phyloP scores from a whole-genome alignment of 495 filamentous ascomycete genomes.

The Pseudomonodictys pantanalensis region DNA sequence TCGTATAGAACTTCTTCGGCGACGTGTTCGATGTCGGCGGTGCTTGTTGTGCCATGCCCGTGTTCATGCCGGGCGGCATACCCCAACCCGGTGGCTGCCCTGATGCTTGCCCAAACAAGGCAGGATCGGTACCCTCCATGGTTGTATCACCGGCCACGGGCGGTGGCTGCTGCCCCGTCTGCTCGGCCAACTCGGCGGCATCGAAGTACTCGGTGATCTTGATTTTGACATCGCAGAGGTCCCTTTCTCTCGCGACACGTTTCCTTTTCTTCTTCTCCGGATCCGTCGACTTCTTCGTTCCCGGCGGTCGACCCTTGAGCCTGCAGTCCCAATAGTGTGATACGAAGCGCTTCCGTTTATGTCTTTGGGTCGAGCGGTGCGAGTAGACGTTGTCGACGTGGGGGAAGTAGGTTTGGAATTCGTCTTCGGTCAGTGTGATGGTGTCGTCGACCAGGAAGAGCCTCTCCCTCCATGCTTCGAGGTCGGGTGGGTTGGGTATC shows the following conservation, averaged over 20 bases:
- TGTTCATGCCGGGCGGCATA: slow-evolving; percentile 9
- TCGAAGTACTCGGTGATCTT: slow-evolving; percentile 84
- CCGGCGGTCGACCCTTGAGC: slow-evolving; percentile 78
- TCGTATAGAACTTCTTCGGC: slow-evolving; percentile 44
- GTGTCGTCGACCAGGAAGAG: slow-evolving; percentile 75
- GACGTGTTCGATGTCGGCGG: not conserved
- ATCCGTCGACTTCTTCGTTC: slow-evolving; percentile 79
- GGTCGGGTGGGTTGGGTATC: slow-evolving; percentile 64
- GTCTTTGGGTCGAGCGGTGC: slow-evolving; percentile 80
- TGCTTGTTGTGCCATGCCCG: slow-evolving; percentile 8
- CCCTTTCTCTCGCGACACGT: slow-evolving; percentile 68
- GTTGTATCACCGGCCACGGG: not conserved
- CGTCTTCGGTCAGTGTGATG: slow-evolving; percentile 72
- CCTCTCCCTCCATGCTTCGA: slow-evolving; percentile 69
- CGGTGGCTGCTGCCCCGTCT: slow-evolving; percentile 23
- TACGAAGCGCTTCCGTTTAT: slow-evolving; percentile 79
- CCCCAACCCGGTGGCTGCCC: slow-evolving; percentile 5
- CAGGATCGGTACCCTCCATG: not conserved
- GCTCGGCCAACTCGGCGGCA: slow-evolving; percentile 44
- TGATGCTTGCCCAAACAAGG: slow-evolving; percentile 16
- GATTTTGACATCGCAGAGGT: slow-evolving; percentile 88
- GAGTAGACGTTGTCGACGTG: slow-evolving; percentile 92
- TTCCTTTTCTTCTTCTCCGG: slow-evolving; percentile 89
- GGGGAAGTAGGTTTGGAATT: slow-evolving; percentile 85
- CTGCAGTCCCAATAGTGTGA: slow-evolving; percentile 91